phyloP scores from a whole-genome alignment of 257 asterid species.

The Henckelia pumila region DNA sequence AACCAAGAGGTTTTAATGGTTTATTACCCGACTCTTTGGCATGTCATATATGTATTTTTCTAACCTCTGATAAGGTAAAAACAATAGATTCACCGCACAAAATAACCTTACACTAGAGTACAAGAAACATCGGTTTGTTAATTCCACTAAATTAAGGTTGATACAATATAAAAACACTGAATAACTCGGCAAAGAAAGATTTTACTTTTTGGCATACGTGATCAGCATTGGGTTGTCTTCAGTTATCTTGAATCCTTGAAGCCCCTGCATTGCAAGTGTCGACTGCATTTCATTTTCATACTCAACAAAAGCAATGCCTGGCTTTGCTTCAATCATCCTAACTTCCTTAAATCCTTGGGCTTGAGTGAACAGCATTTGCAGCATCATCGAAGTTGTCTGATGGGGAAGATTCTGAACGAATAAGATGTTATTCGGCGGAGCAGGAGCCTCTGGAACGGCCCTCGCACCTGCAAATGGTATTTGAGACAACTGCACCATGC shows the following conservation, averaged over 20 bases:
- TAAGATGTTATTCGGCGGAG: conserved; percentile 90
- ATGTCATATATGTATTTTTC: background rate
- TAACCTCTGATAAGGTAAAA: background rate
- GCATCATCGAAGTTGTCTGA: conserved; percentile 90
- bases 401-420: conserved; percentile 92
- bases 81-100: background rate
- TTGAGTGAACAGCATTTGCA: conserved; percentile 92
- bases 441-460: conserved; percentile 81
- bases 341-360: conserved; percentile 92
- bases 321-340: conserved; percentile 92
- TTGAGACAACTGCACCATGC: conserved; percentile 69
- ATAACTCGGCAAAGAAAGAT: background rate
- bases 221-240: conserved; percentile 77
- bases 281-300: conserved; percentile 94
- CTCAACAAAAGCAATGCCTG: conserved; percentile 94
- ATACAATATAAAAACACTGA: background rate
- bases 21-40: background rate
- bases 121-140: background rate
- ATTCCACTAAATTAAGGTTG: background rate
- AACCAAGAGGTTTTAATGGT: no score
- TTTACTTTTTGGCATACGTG: conserved; percentile 89
- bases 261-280: conserved; percentile 79
- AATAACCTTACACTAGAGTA: background rate
- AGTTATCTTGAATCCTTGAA: conserved; percentile 82
- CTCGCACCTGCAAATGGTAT: conserved; percentile 67